Evolutionary conservation across 202 grass and related monocot species (phyloP), one percentile per base, ranked within the genome.

Genomic region (Setaria viridis): DNA sequence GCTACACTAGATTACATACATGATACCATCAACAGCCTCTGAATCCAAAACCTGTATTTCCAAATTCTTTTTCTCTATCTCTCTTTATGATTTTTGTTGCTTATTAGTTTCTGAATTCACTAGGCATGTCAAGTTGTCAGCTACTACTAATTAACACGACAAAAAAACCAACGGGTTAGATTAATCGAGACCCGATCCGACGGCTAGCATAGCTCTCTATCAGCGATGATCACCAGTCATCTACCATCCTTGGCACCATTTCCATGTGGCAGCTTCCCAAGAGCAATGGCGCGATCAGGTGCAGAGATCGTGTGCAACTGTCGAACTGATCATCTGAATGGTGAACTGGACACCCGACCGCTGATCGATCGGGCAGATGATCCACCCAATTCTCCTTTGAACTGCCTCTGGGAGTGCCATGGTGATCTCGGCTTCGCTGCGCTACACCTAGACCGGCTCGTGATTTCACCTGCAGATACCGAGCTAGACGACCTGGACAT

Each of bases 81-180:
- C 50, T 59, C 16, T 9, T 11, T 14, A 11, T 33, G 4, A 10
- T n/a, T 16, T 16, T 3, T 67, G 6, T 47, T 19, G 20, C 3
- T 41, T 21, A 32, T 49, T 59, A 41, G 13, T 13, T 69, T 46
- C 62, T 47, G 64, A 37, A 75, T 58, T n/a, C 60, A 21, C 13
- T 33, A 59, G 64, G 72, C 43, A n/a, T 78, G 64, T 77, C 16
- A 72, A n/a, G 20, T 50, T 82, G 80, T 62, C 49, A 82, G 32
- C 16, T 50, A 67, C 35, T 20, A 33, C 25, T 66, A 74, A 12
- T n/a, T 60, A 59, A 80, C 43, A 10, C 30, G n/a, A 46, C 47
- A 87, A 83, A 78, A 85, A 85, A 4, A 74, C 83, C 0, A 45
- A 80, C 42, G 1, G 32, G 58, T 78, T 48, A 82, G 4, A 74